Evolutionary conservation across 495 filamentous ascomycete genomes (phyloP), one percentile per base, ranked within the genome.

Genomic region (Tetracladium marchalianum): DNA sequence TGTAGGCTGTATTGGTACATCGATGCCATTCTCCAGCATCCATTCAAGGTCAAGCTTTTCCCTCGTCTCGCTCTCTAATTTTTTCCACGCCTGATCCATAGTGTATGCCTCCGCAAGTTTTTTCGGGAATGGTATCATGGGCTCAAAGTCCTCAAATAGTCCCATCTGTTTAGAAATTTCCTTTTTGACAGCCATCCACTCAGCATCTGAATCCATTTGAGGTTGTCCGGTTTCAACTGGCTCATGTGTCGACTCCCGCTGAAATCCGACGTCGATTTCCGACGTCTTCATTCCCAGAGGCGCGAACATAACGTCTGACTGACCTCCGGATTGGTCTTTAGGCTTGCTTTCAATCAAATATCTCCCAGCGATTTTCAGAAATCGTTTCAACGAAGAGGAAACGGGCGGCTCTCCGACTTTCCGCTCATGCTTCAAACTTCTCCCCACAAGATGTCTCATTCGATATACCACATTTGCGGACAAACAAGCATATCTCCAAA

Each of bases 401-500:
- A 27, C 7, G 7, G 22, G 22, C 22, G 22, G 22, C 7, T 27
- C 3, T 27, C 7, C 22, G 3, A 27, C 22, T 3, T 27, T 7
- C 22, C 22, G 22, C 22, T 27, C 31, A n/a, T 40, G 24, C 15
- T 8, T 11, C 18, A 55, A 16, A 24, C 53, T 55, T 11, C 15
- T 3, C 2, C 11, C 5, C 11, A 53, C 31, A 27, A 16, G 46
- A 1, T 4, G 10, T 32, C 54, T 36, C 54, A 57, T 53, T 11
- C 9, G 17, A 16, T 8, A 41, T 11, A 33, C 48, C 31, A 51
- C 53, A 1, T 33, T 24, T 11, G 42, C 46, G 12, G 27, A 19
- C 27, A 57, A 31, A 40, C 54, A 57, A 12, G 54, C 50, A 39
- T 57, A 57, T 45, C 39, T 50, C 54, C 54, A 57, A 8, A 57